Conservation (phyloP, 2,329 filamentous ascomycete species). For the Geoglossum cookeanum region DNA sequence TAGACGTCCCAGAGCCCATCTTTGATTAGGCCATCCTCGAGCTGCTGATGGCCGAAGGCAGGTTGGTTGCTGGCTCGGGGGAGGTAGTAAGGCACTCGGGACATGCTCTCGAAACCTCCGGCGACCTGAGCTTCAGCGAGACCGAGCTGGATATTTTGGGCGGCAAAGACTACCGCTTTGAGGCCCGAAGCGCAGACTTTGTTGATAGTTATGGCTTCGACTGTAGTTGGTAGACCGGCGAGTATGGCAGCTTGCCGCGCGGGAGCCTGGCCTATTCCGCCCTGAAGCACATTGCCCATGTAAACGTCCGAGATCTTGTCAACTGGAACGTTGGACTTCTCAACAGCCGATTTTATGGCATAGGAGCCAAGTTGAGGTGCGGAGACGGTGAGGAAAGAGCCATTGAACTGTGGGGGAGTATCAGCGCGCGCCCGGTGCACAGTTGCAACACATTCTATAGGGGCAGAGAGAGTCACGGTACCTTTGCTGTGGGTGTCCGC, state of each 20-base stretch:
- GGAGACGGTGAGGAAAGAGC: conserved; percentile 62
- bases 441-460: not conserved
- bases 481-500: conserved; percentile 78
- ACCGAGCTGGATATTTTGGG: conserved; percentile 86
- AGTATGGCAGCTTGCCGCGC: conserved; percentile 82
- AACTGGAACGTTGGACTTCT: conserved; percentile 65
- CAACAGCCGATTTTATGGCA: conserved; percentile 78
- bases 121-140: conserved; percentile 76
- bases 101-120: conserved; percentile 98
- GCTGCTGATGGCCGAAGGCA: conserved; percentile 67
- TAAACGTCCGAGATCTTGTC: conserved; percentile 81
- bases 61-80: conserved; percentile 65
- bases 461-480: conserved; percentile 19
- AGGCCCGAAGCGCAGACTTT: conserved; percentile 94
- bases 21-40: conserved; percentile 85
- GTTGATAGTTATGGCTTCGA: conserved; percentile 88
- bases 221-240: conserved; percentile 58
- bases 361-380: conserved; percentile 78
- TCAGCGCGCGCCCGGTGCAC: not conserved
- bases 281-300: conserved; percentile 91
- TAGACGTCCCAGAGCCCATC: conserved; percentile 95
- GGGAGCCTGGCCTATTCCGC: conserved; percentile 67
- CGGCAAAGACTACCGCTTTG: conserved; percentile 78
- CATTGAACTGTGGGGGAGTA: conserved; percentile 55
- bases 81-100: conserved; percentile 76